Conservation (phyloP, 2,329 filamentous ascomycete genomes). For the Trichophyton benhamiae region DNA sequence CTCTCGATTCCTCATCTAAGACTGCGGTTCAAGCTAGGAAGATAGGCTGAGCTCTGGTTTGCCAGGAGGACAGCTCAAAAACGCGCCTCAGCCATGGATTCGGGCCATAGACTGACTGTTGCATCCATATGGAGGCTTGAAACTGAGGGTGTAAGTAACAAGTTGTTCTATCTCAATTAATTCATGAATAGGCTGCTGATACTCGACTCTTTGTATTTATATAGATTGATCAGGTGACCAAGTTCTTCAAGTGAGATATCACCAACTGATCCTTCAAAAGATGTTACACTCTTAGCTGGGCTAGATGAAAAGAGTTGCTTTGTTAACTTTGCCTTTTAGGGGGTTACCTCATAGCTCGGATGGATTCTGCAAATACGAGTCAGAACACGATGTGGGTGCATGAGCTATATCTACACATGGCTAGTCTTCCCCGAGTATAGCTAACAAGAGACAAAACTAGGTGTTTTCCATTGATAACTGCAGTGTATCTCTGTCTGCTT, state of each 20-base stretch:
- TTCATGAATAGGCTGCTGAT: background rate
- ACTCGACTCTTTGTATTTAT: background rate
- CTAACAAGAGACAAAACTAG: slow-evolving; percentile 10
- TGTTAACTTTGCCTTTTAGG: background rate
- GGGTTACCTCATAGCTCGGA: background rate
- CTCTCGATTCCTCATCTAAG: background rate
- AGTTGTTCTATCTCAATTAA: background rate
- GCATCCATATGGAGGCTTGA: slow-evolving; percentile 26
- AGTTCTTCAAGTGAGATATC: slow-evolving; percentile 1
- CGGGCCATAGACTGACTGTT: slow-evolving; percentile 17
- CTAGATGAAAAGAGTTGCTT: slow-evolving; percentile 6
- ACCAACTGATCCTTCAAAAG: background rate
- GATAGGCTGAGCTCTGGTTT: background rate
- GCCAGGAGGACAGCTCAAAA: background rate
- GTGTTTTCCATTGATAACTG: slow-evolving; percentile 19
- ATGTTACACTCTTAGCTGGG: background rate
- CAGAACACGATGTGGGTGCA: slow-evolving; percentile 16
- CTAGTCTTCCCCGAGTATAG: background rate
- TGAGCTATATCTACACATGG: background rate
- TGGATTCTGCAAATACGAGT: slow-evolving; percentile 17
- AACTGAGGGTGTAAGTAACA: slow-evolving; percentile 19
- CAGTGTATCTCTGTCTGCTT: slow-evolving; percentile 9
- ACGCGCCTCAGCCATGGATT: slow-evolving; percentile 8
- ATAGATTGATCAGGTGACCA: background rate
- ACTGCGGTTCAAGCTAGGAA: background rate